Evolutionary conservation across 306 rosid genomes (phyloP), one percentile per base, ranked within the genome.

Genomic region (Luffa acutangula): DNA sequence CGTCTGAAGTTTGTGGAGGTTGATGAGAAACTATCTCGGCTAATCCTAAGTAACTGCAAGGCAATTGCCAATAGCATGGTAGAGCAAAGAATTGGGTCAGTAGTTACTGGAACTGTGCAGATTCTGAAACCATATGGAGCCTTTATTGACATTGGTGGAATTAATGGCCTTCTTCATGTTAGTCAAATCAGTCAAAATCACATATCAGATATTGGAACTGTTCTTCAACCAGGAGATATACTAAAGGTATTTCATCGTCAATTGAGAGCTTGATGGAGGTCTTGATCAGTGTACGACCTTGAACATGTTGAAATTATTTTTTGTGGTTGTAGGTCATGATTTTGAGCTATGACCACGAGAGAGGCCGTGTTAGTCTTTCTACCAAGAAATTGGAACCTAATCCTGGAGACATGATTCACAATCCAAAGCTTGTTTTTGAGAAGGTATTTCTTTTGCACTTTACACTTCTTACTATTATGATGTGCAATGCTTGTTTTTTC

Each of bases 361-460:
- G 94, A 85, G 97, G 98, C 82, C 88, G 98, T 43, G 96, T 94
- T 46, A 94, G 98, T 84, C 97, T 94, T 80, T 94, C 98, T 49
- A 94, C 98, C 15, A 92, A 94, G 93, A 94, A 94, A 87, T 79
- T 94, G 80, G 98, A 94, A 82, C 98, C 98, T 75, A 89, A 97
- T 81, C 98, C 97, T 39, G 98, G 98, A 14, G 98, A 94, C 86
- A 94, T 92, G 98, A 92, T 94, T 82, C 98, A 97, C 84, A 92
- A 94, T 64, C 98, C 98, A 81, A 89, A 87, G 79, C 93, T 94
- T 75, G 97, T 94, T 60, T 91, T 95, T 78, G 97, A 92, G 89
- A 95, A 95, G 97, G 98, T 94, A 92, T 48, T 45, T 53, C 25
- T 46, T 5, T 43, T 18, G 37, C 80, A 31, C 60, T 74, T 74